Evolutionary conservation across 2,329 filamentous ascomycete species (phyloP), one percentile per base, ranked within the genome.

Genomic region (Salinomyces thailandicus): DNA sequence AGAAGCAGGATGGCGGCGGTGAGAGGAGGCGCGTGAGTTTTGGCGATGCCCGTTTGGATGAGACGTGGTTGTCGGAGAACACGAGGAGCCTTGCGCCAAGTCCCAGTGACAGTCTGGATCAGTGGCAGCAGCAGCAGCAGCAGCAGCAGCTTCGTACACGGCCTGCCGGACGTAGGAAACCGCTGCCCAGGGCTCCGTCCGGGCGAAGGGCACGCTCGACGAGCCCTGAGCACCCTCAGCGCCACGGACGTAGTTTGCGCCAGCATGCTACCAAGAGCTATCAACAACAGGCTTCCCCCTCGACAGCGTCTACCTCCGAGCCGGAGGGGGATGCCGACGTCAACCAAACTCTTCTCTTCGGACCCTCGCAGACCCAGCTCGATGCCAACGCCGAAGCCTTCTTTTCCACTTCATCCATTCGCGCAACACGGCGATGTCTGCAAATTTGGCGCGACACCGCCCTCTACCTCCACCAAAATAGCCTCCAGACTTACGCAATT

Each of bases 11-110:
- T 8, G 3, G 8, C 14, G 11, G 11, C 15, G 27, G 11, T 9
- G 28, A 30, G 27, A 56, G 52, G 41, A 58, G 72, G 45, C 63
- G 71, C 35, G 70, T 69, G 11, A 77, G 73, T 18, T 74, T 77
- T 44, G 70, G 68, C 37, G 68, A 76, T 54, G 64, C 68, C 30
- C 63, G 64, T 11, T 62, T 70, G 33, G 70, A 76, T 39, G 66
- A 65, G 41, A 68, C 70, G 11, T 66, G 67, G 46, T 52, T 63
- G 16, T 59, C 55, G 33, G 49, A 54, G 41, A 44, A 49, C 22
- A 49, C 51, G 18, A 14, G 26, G 2, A 16, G 31, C 6, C 11
- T 20, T 12, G 19, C 13, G 12, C 13, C 19, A 14, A 16, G n/a
- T 4, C 24, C 30, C 13, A 26, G 22, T 26, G 22, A 26, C 9